Base-by-base conservation (phyloP, 2,329 filamentous ascomycete species). In the Exophiala viscosa region DNA sequence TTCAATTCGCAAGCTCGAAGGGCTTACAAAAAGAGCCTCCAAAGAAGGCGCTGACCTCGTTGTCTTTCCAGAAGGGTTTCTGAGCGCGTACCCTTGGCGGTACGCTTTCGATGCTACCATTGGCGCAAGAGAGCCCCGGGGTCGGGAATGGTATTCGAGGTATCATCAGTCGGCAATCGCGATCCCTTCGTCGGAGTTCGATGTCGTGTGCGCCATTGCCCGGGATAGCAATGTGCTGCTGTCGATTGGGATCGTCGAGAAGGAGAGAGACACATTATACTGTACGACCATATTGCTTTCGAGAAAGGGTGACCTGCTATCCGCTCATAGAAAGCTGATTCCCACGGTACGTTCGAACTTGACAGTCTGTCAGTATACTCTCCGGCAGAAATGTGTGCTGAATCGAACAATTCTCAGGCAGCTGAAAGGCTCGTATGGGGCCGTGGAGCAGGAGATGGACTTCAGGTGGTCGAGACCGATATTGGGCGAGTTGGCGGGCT, bases 251-350 rank as follows among this genome's bases (percentile, higher is more conserved):
- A 68, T 88, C 15, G 85, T 96, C 13, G 91, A 96, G 71, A 83
- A 81, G 61, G 80, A 84, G 1, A 90, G 85, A 0, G 91, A 90
- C 0, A 91, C 85, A 54, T 67, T 96, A 45, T 96, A 95, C 67
- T 96, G 91, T 68, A 77, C 82, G 3, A 88, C 81, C 1, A 78
- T 95, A 3, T 96, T 93, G 65, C 84, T 96, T 0, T 88, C 87
- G 67, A 90, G 91, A 0, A 74, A 70, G 36, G 66, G 79, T 41
- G 91, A 91, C 7, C 66, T 87, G 10, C 66, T 95, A 15, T 90
- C 89, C 18, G 96, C 96, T 76, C 80, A 91, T 59, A 78, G 91
- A 64, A 96, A 96, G 70, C 87, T 96, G n/a, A 91, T 95, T 83
- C 91, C 91, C 76, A 95, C 90, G 0, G 90, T 83, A 2, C 80